A percentile compares a stretch with the other conserved stretches of the same genome.
phyloP scores from a whole-genome alignment of 768 basidiomycete species.

The Daedalea quercina region DNA sequence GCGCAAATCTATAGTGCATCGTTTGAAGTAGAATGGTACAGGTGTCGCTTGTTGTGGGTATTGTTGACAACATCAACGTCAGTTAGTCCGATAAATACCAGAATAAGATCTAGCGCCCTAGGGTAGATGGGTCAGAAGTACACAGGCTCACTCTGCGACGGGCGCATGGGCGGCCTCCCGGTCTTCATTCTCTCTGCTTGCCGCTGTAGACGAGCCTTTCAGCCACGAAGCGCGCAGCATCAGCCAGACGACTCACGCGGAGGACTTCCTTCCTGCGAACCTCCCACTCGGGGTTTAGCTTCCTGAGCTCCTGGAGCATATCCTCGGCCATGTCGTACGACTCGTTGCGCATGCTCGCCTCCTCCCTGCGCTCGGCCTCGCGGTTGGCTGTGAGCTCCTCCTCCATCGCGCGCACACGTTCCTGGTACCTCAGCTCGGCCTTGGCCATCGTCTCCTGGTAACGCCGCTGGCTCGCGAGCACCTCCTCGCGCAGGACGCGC shows the following conservation, averaged over 20 bases:
- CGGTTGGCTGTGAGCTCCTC: constrained; percentile 18
- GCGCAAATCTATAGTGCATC: no score
- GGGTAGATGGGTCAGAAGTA: constrained; percentile 1
- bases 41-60: neutral
- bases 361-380: constrained; percentile 32
- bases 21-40: neutral
- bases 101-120: constrained; percentile 11
- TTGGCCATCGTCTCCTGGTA: constrained; percentile 17
- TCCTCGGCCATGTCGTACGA: constrained; percentile 35
- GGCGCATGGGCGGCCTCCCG: neutral
- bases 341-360: constrained; percentile 13
- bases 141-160: neutral
- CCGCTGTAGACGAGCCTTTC: constrained; percentile 9
- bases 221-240: neutral
- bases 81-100: constrained; percentile 12
- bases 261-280: constrained; percentile 44
- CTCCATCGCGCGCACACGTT: constrained; percentile 33
- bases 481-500: constrained; percentile 30
- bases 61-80: neutral
- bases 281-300: constrained; percentile 57
- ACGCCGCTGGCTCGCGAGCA: constrained; percentile 16
- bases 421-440: constrained; percentile 22
- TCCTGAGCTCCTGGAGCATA: constrained; percentile 48
- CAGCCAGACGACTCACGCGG: constrained; percentile 31
- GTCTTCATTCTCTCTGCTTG: constrained; percentile 12